Conservation (phyloP, 2,329 filamentous ascomycete genomes). For the Ophiostoma triangulosporum region DNA sequence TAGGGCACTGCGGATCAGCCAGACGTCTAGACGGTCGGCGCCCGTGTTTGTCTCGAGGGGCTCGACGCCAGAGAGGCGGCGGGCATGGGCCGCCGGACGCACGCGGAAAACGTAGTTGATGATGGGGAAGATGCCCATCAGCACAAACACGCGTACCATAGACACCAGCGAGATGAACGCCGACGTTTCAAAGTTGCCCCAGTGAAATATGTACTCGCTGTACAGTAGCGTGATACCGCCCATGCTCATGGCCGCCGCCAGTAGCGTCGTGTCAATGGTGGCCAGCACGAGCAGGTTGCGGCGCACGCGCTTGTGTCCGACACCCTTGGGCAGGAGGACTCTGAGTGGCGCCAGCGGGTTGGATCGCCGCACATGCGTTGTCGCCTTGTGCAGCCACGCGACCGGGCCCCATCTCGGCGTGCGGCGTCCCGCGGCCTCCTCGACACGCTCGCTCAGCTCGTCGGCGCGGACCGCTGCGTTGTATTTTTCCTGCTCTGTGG, state of each 20-base stretch:
- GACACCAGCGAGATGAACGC: conserved; percentile 73
- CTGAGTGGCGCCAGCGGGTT: conserved; percentile 68
- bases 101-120: conserved; percentile 63
- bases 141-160: conserved; percentile 56
- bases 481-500: conserved; percentile 27
- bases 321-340: conserved; percentile 61
- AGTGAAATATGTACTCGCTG: conserved; percentile 63
- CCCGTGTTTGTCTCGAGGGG: conserved; percentile 45
- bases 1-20: conserved; percentile 60
- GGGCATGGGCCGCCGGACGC: conserved; percentile 31
- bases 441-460: conserved; percentile 7
- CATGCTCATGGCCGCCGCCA: conserved; percentile 69
- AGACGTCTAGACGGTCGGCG: conserved; percentile 64
- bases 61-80: conserved; percentile 24
- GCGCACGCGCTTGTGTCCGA: conserved; percentile 48
- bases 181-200: conserved; percentile 70
- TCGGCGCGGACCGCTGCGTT: conserved; percentile 17
- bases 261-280: conserved; percentile 65
- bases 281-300: conserved; percentile 75
- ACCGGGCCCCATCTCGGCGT: conserved; percentile 8
- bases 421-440: conserved; percentile 7
- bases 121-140: conserved; percentile 62
- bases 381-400: conserved; percentile 15
- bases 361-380: conserved; percentile 28
- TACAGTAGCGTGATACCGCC: conserved; percentile 78